Evolutionary conservation across 257 asterid species (phyloP), one percentile per base, ranked within the genome.

Genomic region (Marsdenia floribunda): DNA sequence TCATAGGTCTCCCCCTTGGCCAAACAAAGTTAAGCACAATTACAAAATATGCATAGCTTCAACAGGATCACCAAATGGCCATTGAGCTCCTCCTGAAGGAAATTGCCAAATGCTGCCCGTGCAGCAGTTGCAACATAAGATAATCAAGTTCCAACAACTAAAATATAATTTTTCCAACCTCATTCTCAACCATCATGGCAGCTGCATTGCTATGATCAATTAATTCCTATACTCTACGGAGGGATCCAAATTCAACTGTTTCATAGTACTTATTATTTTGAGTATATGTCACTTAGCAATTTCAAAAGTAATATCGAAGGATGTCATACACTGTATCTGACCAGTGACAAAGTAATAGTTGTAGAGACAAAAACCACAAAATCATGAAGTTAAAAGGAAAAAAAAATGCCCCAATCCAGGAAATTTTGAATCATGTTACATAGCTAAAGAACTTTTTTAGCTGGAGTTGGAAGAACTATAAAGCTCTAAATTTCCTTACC

Each of bases 201-300:
- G 26, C 19, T 6, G 47, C 12, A n/a, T 61, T 29, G 68, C 68
- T 33, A 33, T 11, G 33, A 33, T 14, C 37, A 29, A 59, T 61
- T 29, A 61, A 61, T 33, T 33, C 15, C 16, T 14, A 4, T 26
- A 33, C 44, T 64, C 24, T 64, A 35, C 2, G 49, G 26, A n/a
- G 19, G 70, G 70, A 16, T 64, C 49, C 70, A 37, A 64, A 63
- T 3, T 33, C 46, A 63, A 63, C n/a, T 63, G 69, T 63, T 35
- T 37, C 35, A 37, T 16, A 10, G 14, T 61, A 29, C 16, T 59
- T 1, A 0, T 3, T 29, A 14, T 61, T 42, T 3, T 5, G 24
- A 8, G n/a, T 52, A 16, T 3, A 5, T 52, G n/a, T 16, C 21
- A 12, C 4, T 10, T 29, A 33, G 44, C 68, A 26, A 33, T 12